Percentiles rank a stretch among this genome's conserved stretches.
phyloP scores from a whole-genome alignment of 2,329 filamentous ascomycete species.

The Lecanoromycetidae sp. region DNA sequence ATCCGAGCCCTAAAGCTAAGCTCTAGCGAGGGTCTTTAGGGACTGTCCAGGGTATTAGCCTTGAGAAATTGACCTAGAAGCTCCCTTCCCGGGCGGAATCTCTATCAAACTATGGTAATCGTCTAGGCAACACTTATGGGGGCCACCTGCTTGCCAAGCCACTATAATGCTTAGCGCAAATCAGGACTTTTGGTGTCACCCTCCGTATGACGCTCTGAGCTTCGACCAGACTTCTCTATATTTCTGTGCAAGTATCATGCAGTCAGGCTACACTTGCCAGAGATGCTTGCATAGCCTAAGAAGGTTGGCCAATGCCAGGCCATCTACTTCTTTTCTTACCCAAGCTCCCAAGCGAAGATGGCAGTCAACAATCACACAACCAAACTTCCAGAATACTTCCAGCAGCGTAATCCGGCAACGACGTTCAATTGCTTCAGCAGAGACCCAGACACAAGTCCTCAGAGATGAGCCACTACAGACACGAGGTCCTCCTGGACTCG shows the following conservation, averaged over 20 bases:
- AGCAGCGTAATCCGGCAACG: not conserved
- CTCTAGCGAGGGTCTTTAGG: no score
- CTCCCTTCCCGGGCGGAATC: no score
- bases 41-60: no score
- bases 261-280: constrained; percentile 29
- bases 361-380: not conserved
- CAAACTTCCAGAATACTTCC: not conserved
- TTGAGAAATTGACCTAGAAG: no score
- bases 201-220: constrained; percentile 1
- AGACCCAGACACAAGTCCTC: not conserved
- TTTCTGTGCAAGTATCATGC: not conserved
- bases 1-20: no score
- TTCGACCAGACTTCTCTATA: not conserved
- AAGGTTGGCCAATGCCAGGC: constrained; percentile 2
- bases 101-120: no score
- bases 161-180: constrained; percentile 2
- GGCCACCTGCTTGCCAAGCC: no score
- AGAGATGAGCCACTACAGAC: constrained; percentile 10
- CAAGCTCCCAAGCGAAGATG: not conserved
- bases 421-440: not conserved
- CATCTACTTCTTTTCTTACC: not conserved
- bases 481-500: constrained; percentile 1
- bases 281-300: constrained; percentile 28
- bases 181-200: not conserved
- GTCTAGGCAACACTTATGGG: no score